Evolutionary conservation across 345 rosid species (phyloP).

Genomic region (Euphorbia peplus): DNA sequence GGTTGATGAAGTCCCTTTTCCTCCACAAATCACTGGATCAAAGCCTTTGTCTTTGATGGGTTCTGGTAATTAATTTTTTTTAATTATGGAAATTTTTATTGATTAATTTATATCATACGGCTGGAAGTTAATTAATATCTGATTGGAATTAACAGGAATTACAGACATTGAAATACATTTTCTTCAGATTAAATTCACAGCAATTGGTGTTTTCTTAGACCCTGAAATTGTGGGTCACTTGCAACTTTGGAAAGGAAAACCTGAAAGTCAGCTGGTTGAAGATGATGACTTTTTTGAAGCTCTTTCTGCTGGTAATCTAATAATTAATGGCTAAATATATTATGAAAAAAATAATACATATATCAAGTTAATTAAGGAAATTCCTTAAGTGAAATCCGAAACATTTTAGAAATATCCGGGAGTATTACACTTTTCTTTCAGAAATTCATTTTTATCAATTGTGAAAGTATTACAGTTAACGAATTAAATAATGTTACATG

Average conservation of each 20-base stretch:
- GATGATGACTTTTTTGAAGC: constrained; percentile 82
- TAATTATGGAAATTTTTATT: no score
- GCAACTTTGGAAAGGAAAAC: constrained; percentile 71
- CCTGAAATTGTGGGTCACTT: constrained; percentile 54
- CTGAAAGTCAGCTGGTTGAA: constrained; percentile 49
- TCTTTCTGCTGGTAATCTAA: constrained; percentile 52
- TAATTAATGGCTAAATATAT: background rate
- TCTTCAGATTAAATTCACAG: constrained; percentile 90
- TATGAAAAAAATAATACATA: no score
- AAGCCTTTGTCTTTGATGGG: constrained; percentile 68
- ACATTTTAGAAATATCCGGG: no score
- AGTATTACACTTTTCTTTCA: no score
- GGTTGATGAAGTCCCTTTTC: constrained; percentile 74
- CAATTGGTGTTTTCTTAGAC: constrained; percentile 84
- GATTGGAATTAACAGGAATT: constrained; percentile 44
- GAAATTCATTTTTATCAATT: no score
- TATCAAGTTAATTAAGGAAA: no score
- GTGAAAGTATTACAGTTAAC: no score
- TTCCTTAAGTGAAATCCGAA: no score
- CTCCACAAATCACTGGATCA: constrained; percentile 47
- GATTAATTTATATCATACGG: no score
- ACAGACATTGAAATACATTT: constrained; percentile 93
- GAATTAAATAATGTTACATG: no score
- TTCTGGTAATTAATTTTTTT: constrained; percentile 43
- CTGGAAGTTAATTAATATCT: background rate